Base-by-base conservation (phyloP, 2,329 filamentous ascomycete species). In the Pseudocercospora cruenta region DNA sequence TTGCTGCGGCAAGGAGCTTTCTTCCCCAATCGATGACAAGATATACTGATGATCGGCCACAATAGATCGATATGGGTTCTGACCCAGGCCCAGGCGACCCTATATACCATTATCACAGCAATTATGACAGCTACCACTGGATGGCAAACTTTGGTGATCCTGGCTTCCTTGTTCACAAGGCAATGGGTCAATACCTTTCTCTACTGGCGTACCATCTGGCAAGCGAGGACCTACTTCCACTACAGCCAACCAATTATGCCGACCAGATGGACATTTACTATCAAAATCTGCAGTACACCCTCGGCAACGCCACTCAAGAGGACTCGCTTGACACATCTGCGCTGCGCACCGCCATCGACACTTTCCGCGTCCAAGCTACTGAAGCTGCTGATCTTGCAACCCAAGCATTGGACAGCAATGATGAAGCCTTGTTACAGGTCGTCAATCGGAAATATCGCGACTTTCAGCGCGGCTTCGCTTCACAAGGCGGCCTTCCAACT, bases 61-160 rank as follows among this genome's bases (percentile, higher is more conserved):
- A n/a, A 39, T n/a, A 39, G 36, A 39, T 39, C 36, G 36, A 39
- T 39, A n/a, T 39, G 14, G 14, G 16, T n/a, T 39, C 36, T n/a
- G 12, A 16, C 36, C 36, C 12, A 4, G 36, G 36, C 16, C 36
- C 36, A 39, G 36, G 36, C 21, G 75, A 75, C 0, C 78, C 82
- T 0, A 73, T 84, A 8, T 84, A 83, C 63, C 82, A 78, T 31
- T 84, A 84, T 70, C 82, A 84, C 69, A 81, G 78, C 28, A 79
- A 79, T 70, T 84, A 84, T 75, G 75, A 84, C 67, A 75, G 78
- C 33, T 84, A 83, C 67, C 79, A 82, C 65, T 86, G 84, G 84
- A 85, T 86, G 83, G 70, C 74, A 0, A 81, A 77, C 0, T 85
- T 80, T 64, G 84, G 82, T 4, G 84, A 86, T 69, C 82, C 82